Percentiles rank a stretch among this genome's conserved stretches.
Evolutionary conservation across 495 filamentous ascomycete genomes (phyloP).

Genomic region (Margaritispora aquatica): DNA sequence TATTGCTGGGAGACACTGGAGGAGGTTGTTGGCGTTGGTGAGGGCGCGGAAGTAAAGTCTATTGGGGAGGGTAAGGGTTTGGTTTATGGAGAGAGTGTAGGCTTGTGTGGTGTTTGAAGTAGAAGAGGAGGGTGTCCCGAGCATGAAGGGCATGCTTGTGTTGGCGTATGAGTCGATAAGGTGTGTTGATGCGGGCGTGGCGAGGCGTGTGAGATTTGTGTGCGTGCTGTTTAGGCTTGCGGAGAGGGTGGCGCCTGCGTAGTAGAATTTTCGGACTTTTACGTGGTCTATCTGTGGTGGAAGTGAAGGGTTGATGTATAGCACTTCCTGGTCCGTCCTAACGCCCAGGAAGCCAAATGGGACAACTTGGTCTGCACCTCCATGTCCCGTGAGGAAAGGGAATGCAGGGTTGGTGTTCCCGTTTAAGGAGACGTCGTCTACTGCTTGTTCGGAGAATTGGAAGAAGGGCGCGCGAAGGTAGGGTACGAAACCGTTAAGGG

Average conservation of each 20-base stretch:
- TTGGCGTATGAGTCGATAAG: constrained; percentile 34
- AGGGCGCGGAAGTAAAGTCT: constrained; percentile 36
- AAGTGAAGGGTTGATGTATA: constrained; percentile 48
- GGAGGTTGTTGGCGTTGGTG: constrained; percentile 53
- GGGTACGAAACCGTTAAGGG: constrained; percentile 41
- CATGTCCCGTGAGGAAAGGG: constrained; percentile 54
- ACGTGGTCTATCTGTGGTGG: constrained; percentile 53
- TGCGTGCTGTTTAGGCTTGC: constrained; percentile 59
- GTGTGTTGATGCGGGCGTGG: constrained; percentile 33
- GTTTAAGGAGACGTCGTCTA: constrained; percentile 57
- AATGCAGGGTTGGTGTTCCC: constrained; percentile 54
- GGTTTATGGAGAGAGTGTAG: constrained; percentile 43
- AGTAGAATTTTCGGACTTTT: constrained; percentile 63
- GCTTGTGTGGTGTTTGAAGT: constrained; percentile 20
- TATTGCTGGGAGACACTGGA: constrained; percentile 56
- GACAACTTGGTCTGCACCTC: constrained; percentile 47
- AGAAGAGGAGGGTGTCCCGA: constrained; percentile 37
- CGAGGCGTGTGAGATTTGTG: constrained; percentile 49
- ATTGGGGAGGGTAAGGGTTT: constrained; percentile 53
- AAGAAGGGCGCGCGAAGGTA: constrained; percentile 51
- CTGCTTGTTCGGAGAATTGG: constrained; percentile 64
- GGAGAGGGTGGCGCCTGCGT: constrained; percentile 58
- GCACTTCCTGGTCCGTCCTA: constrained; percentile 37
- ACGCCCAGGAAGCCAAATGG: constrained; percentile 51
- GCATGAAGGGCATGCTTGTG: constrained; percentile 43